Percentiles rank a stretch among this genome's conserved stretches.
Evolutionary conservation across 495 filamentous ascomycete species (phyloP).

Genomic region (Tuber brumale): DNA sequence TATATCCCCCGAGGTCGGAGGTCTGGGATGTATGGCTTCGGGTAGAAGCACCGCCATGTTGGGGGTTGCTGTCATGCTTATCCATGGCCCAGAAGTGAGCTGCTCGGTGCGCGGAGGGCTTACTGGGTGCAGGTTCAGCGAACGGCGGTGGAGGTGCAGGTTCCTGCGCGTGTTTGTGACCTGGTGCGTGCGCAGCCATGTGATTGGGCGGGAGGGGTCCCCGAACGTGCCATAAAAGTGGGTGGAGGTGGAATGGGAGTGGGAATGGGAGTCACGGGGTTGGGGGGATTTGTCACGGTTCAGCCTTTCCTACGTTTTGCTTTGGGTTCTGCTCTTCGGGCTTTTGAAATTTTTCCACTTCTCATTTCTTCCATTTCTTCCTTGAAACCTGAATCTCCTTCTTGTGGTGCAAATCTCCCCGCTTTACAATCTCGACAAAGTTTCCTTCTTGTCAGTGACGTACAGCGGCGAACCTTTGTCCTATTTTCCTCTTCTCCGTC

Average conservation of each 20-base stretch:
- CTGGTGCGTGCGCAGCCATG: slow-evolving; percentile 73
- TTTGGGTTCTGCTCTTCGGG: not conserved
- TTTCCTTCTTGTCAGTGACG: slow-evolving; percentile 1
- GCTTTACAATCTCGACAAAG: not conserved
- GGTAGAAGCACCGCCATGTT: slow-evolving; percentile 44
- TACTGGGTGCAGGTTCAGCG: slow-evolving; percentile 20
- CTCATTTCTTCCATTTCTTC: not conserved
- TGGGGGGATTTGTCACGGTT: slow-evolving; percentile 34
- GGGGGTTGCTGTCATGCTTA: slow-evolving; percentile 55
- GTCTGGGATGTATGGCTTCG: not conserved
- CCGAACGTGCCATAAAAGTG: no score
- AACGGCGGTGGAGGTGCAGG: slow-evolving; percentile 52
- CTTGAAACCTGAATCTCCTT: not conserved
- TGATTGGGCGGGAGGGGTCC: slow-evolving; percentile 49
- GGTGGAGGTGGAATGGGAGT: slow-evolving; percentile 19
- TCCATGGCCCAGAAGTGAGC: slow-evolving; percentile 53
- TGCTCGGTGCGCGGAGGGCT: slow-evolving; percentile 5
- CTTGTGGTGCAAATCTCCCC: not conserved
- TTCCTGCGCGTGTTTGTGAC: slow-evolving; percentile 70
- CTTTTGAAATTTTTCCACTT: not conserved
- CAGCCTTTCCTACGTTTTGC: not conserved
- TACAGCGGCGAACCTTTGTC: not conserved
- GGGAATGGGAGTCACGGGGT: slow-evolving; percentile 3
- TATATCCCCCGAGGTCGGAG: no score
- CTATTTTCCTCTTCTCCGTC: no score